Conservation (phyloP, 805 yeast species). For the Ogataea nitratoaversa region DNA sequence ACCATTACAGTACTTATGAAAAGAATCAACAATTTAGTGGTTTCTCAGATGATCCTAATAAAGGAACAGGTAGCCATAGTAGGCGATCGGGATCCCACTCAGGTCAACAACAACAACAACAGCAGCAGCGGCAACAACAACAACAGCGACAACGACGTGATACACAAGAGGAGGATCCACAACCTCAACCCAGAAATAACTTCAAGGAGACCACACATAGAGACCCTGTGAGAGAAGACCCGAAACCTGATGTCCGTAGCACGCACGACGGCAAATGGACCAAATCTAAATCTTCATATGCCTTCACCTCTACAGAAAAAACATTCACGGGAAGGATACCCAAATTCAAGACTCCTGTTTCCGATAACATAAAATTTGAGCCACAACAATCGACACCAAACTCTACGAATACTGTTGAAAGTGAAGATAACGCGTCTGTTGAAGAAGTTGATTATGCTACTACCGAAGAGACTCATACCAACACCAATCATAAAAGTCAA, state of each 20-base stretch:
- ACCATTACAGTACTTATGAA: conserved; percentile 10
- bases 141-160: background rate
- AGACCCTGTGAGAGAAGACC: conserved; percentile 8
- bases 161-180: too few species aligned
- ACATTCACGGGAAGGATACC: conserved; percentile 26
- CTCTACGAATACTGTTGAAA: background rate
- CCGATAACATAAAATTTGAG: background rate
- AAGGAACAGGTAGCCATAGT: too few species aligned
- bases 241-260: conserved; percentile 16
- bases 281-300: conserved; percentile 23
- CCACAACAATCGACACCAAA: background rate
- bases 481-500: too few species aligned
- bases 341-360: conserved; percentile 6
- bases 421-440: too few species aligned
- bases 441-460: too few species aligned
- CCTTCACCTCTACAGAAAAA: conserved; percentile 23
- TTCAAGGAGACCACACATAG: too few species aligned
- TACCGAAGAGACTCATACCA: too few species aligned
- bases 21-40: too few species aligned
- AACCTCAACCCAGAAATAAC: too few species aligned
- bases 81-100: too few species aligned
- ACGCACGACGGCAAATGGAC: conserved; percentile 26
- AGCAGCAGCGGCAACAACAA: background rate
- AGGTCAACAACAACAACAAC: background rate
- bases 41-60: too few species aligned